Evolutionary conservation across 495 filamentous ascomycete genomes (phyloP).

Genomic region (Penicillium cataractarum): DNA sequence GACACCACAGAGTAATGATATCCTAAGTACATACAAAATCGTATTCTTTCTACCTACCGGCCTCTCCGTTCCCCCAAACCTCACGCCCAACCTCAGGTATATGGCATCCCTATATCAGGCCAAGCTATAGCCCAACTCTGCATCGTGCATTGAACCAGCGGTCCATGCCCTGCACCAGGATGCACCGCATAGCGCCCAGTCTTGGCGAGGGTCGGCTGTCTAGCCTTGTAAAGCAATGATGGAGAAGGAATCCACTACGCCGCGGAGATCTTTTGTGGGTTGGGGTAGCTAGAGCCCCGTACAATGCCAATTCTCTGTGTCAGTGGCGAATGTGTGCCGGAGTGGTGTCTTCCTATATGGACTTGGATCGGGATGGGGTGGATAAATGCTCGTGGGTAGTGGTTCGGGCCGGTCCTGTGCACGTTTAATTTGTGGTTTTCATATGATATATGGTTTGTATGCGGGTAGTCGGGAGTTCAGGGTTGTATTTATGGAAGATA

Average conservation of each 20-base stretch:
- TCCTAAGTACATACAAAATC: background rate
- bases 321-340: background rate
- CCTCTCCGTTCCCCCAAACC: background rate
- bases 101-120: background rate
- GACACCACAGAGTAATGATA: background rate
- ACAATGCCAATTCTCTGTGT: background rate
- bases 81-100: background rate
- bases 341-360: constrained; percentile 1
- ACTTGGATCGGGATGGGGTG: background rate
- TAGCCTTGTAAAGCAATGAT: background rate
- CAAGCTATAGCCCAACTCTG: background rate
- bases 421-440: background rate
- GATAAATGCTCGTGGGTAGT: background rate
- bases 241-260: background rate
- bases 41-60: background rate
- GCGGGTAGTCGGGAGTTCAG: background rate
- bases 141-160: background rate
- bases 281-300: no score
- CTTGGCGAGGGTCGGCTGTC: background rate
- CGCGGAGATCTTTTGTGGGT: background rate
- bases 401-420: constrained; percentile 6
- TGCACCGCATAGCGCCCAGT: background rate
- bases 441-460: background rate
- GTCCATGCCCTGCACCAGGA: background rate
- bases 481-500: background rate